A percentile compares a stretch with the other conserved stretches of the same genome.
These are phyloP conservation scores for Coemansia javaensis DNA, from an alignment of 192 early-diverging fungal species.

Conservation along the genomic window DNA sequence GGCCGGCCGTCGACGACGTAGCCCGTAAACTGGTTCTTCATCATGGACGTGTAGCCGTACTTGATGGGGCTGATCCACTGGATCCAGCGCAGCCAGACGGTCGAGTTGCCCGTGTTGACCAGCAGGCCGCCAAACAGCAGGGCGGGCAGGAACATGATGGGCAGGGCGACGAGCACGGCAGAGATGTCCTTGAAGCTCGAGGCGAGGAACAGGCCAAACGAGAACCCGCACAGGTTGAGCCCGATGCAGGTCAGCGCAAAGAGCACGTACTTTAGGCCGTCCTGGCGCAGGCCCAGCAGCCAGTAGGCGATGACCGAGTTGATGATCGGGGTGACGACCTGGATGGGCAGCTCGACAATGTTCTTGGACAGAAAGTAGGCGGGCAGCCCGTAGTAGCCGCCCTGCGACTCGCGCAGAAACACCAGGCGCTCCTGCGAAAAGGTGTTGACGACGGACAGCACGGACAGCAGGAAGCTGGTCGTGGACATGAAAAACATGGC, in stretches of 20 bases:
- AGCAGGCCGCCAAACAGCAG: conserved; percentile 58
- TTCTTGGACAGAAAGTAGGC: conserved; percentile 58
- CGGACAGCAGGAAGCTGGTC: conserved; percentile 42
- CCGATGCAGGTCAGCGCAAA: conserved; percentile 26
- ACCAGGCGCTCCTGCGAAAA: conserved; percentile 55
- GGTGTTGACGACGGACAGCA: conserved; percentile 48
- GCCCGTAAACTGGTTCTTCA: conserved; percentile 50
- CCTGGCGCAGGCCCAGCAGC: conserved; percentile 52
- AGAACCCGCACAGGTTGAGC: conserved; percentile 47
- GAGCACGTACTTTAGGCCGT: conserved; percentile 45
- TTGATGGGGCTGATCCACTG: conserved; percentile 56
- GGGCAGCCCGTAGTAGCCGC: conserved; percentile 54
- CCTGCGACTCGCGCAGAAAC: conserved; percentile 55
- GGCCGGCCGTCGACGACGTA: conserved; percentile 26
- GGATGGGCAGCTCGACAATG: conserved; percentile 53
- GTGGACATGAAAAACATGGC: conserved; percentile 52
- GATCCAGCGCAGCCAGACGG: conserved; percentile 53
- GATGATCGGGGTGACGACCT: conserved; percentile 47
- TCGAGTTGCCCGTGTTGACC: conserved; percentile 56
- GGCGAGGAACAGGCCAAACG: conserved; percentile 53
- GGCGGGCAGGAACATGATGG: conserved; percentile 53
- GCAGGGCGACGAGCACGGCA: conserved; percentile 46
- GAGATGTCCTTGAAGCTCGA: conserved; percentile 45
- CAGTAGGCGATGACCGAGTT: conserved; percentile 51
- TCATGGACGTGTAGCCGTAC: conserved; percentile 53